A percentile compares a stretch with the other conserved stretches of the same genome.
phyloP scores from a whole-genome alignment of 192 early-diverging fungal species.

The Obelidium mucronatum region DNA sequence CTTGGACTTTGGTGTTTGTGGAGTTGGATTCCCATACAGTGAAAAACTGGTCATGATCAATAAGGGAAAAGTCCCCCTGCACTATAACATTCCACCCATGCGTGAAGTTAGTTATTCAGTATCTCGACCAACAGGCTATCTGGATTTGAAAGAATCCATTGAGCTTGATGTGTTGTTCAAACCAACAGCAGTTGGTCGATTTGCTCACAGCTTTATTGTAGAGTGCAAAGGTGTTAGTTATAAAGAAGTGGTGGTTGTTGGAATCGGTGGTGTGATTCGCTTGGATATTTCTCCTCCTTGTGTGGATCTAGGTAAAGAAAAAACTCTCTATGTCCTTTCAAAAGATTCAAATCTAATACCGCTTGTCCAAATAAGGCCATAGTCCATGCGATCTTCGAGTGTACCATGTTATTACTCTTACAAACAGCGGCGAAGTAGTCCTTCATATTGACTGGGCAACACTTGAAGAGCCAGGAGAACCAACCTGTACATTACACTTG shows the following conservation, averaged over 20 bases:
- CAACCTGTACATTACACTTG: conserved; percentile 41
- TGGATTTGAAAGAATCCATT: conserved; percentile 55
- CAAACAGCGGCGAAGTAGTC: conserved; percentile 62
- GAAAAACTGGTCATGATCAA: conserved; percentile 58
- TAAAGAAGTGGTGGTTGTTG: conserved; percentile 67
- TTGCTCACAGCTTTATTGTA: conserved; percentile 58
- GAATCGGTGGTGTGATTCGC: conserved; percentile 63
- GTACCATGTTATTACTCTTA: conserved; percentile 48
- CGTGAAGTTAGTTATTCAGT: conserved; percentile 57
- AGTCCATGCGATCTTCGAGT: conserved; percentile 59
- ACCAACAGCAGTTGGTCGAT: conserved; percentile 51
- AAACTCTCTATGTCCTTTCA: background rate
- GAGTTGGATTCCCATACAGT: conserved; percentile 56
- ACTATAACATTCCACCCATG: conserved; percentile 59
- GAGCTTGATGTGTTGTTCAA: conserved; percentile 59
- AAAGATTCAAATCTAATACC: background rate
- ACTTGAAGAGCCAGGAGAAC: background rate
- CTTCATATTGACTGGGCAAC: conserved; percentile 48
- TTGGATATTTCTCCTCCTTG: conserved; percentile 58
- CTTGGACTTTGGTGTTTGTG: conserved; percentile 69
- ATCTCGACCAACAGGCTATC: conserved; percentile 41
- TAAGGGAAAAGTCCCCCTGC: conserved; percentile 66
- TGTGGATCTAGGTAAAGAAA: conserved; percentile 58
- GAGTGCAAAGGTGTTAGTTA: conserved; percentile 72
- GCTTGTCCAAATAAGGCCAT: conserved; percentile 50